phyloP scores from a whole-genome alignment of 2,329 filamentous ascomycete genomes.

The Huntiella moniliformis region DNA sequence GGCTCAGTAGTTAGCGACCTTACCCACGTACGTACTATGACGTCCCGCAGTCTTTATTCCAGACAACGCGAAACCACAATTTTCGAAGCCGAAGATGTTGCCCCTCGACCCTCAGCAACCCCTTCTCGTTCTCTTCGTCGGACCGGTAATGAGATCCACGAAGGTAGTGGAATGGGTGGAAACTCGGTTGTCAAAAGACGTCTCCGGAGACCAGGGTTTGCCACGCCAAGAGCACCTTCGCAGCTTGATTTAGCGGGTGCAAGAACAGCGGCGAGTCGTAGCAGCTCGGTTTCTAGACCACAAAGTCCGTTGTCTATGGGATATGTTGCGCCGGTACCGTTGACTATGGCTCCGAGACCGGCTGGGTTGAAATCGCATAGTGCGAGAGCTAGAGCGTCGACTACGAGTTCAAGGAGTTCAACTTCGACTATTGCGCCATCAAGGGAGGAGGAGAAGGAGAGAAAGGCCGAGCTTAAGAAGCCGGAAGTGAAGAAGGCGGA shows the following conservation, averaged over 20 bases:
- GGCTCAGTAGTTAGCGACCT: constrained; percentile 11
- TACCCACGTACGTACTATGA: constrained; percentile 11
- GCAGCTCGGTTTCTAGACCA: neutral
- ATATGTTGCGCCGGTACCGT: constrained; percentile 1
- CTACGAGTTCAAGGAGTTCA: constrained; percentile 4
- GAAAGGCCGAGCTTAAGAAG: neutral
- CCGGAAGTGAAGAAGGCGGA: neutral
- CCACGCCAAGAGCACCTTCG: constrained; percentile 15
- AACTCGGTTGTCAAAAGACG: constrained; percentile 17
- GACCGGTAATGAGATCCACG: constrained; percentile 17
- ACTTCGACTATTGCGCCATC: constrained; percentile 2
- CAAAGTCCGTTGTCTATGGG: constrained; percentile 7
- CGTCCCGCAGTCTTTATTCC: constrained; percentile 10
- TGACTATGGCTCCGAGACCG: constrained; percentile 11
- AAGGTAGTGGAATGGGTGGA: constrained; percentile 17
- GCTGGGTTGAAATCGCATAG: constrained; percentile 5
- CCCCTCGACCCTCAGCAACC: constrained; percentile 4
- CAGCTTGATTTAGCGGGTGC: constrained; percentile 18
- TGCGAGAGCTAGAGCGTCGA: constrained; percentile 1
- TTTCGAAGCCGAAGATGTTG: constrained; percentile 10
- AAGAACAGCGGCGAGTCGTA: neutral
- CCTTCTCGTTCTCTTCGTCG: constrained; percentile 6
- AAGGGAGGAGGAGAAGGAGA: neutral
- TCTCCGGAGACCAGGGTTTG: constrained; percentile 18
- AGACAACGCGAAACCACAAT: constrained; percentile 10